Conservation (phyloP, 2,329 filamentous ascomycete species). For the Penicillium sp. region DNA sequence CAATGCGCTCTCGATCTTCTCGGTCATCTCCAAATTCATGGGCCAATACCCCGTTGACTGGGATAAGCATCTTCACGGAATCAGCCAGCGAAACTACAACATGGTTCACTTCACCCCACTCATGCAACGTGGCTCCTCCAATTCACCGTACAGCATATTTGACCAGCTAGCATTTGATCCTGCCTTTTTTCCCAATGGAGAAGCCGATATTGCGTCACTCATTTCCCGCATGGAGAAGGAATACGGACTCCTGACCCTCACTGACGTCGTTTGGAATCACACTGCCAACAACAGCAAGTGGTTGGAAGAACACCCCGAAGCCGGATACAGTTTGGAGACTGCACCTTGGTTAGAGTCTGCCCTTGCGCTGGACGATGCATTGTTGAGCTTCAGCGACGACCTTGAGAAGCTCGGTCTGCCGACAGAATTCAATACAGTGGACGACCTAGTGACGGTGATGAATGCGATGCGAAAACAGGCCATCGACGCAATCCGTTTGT, state of each 20-base stretch:
- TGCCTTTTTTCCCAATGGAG: conserved; percentile 75
- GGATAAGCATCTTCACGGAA: conserved; percentile 83
- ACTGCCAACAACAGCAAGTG: conserved; percentile 94
- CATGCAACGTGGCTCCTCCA: conserved; percentile 81
- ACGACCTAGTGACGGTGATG: conserved; percentile 79
- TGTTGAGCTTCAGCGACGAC: conserved; percentile 64
- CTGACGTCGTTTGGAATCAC: conserved; percentile 97
- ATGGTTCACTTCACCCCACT: conserved; percentile 98
- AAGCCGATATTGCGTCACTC: conserved; percentile 74
- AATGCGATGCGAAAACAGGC: conserved; percentile 77
- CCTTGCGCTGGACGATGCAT: conserved; percentile 71
- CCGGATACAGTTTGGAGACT: conserved; percentile 89
- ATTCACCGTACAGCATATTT: conserved; percentile 95
- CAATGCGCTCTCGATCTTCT: conserved; percentile 86
- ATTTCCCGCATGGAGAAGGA: conserved; percentile 78
- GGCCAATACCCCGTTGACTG: conserved; percentile 85
- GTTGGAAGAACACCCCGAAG: conserved; percentile 90
- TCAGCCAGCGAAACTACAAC: conserved; percentile 90
- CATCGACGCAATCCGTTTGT: conserved; percentile 72
- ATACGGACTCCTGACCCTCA: conserved; percentile 80
- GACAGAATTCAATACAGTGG: conserved; percentile 64
- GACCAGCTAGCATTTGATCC: conserved; percentile 88
- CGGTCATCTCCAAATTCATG: conserved; percentile 97
- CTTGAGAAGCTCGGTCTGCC: conserved; percentile 70
- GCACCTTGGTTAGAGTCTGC: conserved; percentile 69